Percentiles rank a stretch among this genome's conserved stretches.
Evolutionary conservation across 257 asterid species (phyloP).

Genomic region (Gynochthodes officinalis): DNA sequence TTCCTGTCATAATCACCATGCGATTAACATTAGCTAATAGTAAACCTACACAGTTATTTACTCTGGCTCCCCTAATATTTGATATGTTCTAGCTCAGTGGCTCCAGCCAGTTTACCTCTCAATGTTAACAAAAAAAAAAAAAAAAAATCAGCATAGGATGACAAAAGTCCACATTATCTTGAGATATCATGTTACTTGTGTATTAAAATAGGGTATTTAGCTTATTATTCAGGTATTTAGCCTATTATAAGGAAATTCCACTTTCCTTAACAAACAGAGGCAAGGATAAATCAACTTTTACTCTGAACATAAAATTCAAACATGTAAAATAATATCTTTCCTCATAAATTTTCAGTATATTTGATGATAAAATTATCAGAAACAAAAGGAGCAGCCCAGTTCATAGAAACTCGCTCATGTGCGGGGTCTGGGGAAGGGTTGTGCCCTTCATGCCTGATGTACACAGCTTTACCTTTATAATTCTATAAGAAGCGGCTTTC

Average conservation of each 20-base stretch:
- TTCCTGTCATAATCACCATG: conserved; percentile 47
- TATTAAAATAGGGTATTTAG: background rate
- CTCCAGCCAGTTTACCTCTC: background rate
- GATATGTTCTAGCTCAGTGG: background rate
- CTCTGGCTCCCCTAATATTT: background rate
- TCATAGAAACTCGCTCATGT: no score
- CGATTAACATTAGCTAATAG: background rate
- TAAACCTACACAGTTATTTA: background rate
- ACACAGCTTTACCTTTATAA: no score
- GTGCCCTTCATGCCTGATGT: no score
- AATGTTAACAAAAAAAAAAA: background rate
- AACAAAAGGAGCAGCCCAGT: no score
- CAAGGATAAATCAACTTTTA: background rate
- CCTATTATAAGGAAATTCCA: no score
- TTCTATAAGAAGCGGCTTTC: no score
- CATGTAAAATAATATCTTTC: background rate
- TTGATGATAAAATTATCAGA: no score
- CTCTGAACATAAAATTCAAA: background rate
- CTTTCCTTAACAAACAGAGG: background rate
- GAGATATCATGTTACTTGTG: background rate
- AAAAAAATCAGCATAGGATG: background rate
- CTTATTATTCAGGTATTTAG: no score
- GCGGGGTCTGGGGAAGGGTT: no score
- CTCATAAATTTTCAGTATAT: no score
- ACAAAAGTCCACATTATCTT: background rate